These are phyloP conservation scores for Bothriochloa decipiens DNA, from an alignment of 176 grass and related monocot genomes.

Conservation along the genomic window DNA sequence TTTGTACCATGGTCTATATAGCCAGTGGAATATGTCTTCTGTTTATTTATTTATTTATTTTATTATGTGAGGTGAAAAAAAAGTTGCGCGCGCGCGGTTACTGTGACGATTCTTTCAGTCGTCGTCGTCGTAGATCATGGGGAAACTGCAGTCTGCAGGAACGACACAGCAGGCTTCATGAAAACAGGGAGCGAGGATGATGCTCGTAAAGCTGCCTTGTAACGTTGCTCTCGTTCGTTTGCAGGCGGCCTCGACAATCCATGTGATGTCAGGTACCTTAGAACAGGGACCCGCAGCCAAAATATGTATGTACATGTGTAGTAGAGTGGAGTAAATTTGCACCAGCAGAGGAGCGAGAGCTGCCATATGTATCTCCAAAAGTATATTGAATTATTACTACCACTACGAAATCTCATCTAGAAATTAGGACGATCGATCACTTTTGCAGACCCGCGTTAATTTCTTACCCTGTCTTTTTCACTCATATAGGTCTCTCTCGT, in stretches of 20 bases:
- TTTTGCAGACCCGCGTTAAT: too few species aligned
- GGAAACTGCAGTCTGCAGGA: slow-evolving; percentile 46
- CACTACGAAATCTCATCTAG: too few species aligned
- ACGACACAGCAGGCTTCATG: slow-evolving; percentile 33
- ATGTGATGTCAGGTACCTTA: slow-evolving; percentile 25
- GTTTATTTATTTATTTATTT: too few species aligned
- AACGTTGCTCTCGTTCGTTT: slow-evolving; percentile 38
- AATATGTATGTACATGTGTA: background rate
- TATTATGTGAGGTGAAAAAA: background rate
- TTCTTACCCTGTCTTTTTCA: too few species aligned
- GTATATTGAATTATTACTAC: too few species aligned
- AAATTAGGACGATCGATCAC: too few species aligned
- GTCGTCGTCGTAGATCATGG: slow-evolving; percentile 42
- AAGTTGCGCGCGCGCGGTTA: background rate
- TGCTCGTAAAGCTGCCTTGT: slow-evolving; percentile 22
- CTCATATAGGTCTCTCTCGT: too few species aligned
- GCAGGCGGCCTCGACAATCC: slow-evolving; percentile 33
- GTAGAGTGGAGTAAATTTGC: background rate
- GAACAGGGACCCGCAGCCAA: background rate
- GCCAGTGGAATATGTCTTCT: too few species aligned
- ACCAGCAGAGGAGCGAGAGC: background rate
- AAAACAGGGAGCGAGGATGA: slow-evolving; percentile 42
- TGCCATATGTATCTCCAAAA: too few species aligned
- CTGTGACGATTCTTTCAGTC: background rate
- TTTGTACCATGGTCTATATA: background rate